These are phyloP conservation scores for Syzygium malaccense DNA, from an alignment of 441 rosid species.

Conservation along the genomic window DNA sequence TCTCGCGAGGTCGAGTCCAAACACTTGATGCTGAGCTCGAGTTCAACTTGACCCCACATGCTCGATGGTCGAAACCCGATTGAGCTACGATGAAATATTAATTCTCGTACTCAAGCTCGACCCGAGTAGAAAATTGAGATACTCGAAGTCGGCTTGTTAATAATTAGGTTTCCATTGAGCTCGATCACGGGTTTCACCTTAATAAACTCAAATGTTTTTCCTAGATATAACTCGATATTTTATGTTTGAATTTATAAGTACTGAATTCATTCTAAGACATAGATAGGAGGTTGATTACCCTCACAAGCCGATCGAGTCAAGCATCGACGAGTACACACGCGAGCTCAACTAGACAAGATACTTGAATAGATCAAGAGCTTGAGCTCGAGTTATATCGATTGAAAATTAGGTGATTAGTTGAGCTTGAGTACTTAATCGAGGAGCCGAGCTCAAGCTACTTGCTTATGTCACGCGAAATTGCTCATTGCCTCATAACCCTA, in stretches of 20 bases:
- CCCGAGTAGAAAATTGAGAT: neutral
- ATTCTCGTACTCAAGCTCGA: neutral
- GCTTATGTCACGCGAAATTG: no score
- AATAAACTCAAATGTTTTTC: neutral
- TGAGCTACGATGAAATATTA: neutral
- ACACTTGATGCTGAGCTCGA: neutral
- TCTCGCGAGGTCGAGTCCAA: neutral
- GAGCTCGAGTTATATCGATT: neutral
- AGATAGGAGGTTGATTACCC: neutral
- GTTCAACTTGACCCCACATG: neutral
- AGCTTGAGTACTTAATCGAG: neutral
- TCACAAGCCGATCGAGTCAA: neutral
- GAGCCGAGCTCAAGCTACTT: neutral
- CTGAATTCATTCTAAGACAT: neutral
- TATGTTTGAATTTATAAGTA: neutral
- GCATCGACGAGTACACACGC: neutral
- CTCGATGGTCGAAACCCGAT: neutral
- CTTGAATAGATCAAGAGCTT: neutral
- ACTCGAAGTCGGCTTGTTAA: neutral
- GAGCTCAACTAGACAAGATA: neutral
- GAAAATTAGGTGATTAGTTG: neutral
- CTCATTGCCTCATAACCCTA: neutral
- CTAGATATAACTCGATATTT: neutral
- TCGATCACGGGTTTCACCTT: neutral
- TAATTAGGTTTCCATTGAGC: neutral